A percentile compares a stretch with the other conserved stretches of the same genome.
Conservation (phyloP, 2,329 filamentous ascomycete species). For the Aspergillus quadricinctus region DNA sequence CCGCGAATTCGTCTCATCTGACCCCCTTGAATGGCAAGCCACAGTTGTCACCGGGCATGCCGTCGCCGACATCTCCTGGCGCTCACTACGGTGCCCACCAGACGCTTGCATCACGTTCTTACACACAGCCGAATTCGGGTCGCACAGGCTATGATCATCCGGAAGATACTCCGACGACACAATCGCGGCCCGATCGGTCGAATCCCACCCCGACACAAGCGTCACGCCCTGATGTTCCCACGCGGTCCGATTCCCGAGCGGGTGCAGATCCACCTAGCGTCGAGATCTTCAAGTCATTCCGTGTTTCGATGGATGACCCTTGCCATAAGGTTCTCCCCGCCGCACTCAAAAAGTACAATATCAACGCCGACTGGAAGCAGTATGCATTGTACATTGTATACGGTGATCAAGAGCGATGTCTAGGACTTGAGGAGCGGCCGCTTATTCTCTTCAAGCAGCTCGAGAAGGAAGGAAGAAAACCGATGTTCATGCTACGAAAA, state of each 20-base stretch:
- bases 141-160: slow-evolving; percentile 36
- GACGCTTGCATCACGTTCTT: slow-evolving; percentile 42
- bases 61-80: slow-evolving; percentile 44
- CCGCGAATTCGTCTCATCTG: slow-evolving; percentile 67
- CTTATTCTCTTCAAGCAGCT: slow-evolving; percentile 95
- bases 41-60: slow-evolving; percentile 48
- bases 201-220: slow-evolving; percentile 28
- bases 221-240: slow-evolving; percentile 30
- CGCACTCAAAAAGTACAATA: slow-evolving; percentile 95
- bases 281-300: slow-evolving; percentile 98
- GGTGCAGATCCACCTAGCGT: slow-evolving; percentile 50
- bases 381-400: slow-evolving; percentile 98
- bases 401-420: slow-evolving; percentile 92
- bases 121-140: slow-evolving; percentile 32
- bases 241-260: slow-evolving; percentile 27
- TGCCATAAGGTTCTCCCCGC: slow-evolving; percentile 96
- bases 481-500: slow-evolving; percentile 94
- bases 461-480: slow-evolving; percentile 94
- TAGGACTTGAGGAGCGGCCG: slow-evolving; percentile 88
- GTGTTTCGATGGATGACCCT: slow-evolving; percentile 95
- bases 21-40: slow-evolving; percentile 62
- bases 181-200: slow-evolving; percentile 30
- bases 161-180: slow-evolving; percentile 30
- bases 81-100: slow-evolving; percentile 35
- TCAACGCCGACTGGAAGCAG: slow-evolving; percentile 94